phyloP scores from a whole-genome alignment of 164 flowering plant species.

The Paratinospora sagittata region DNA sequence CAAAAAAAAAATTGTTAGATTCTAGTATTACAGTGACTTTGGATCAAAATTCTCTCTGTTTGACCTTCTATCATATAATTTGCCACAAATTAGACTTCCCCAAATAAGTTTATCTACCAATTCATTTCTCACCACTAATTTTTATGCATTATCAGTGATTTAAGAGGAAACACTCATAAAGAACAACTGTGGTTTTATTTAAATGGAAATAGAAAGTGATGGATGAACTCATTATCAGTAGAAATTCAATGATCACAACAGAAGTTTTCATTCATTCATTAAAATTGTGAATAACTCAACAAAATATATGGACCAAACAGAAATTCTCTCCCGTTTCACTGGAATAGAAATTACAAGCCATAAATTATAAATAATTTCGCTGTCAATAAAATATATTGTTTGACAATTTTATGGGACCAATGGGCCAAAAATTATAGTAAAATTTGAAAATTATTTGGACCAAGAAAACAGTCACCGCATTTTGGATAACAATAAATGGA shows the following conservation, averaged over 20 bases:
- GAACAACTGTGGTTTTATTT: neutral
- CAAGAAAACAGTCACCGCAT: neutral
- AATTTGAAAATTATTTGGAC: neutral
- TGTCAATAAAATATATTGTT: neutral
- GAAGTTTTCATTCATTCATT: too few species aligned
- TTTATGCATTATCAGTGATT: too few species aligned
- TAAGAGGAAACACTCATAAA: neutral
- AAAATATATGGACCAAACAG: neutral
- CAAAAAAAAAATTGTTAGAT: too few species aligned
- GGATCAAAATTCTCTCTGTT: too few species aligned
- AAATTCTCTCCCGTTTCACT: neutral
- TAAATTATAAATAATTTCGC: too few species aligned
- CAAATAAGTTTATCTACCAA: too few species aligned
- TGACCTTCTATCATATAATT: too few species aligned
- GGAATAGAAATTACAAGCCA: too few species aligned
- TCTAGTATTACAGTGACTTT: too few species aligned
- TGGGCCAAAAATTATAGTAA: neutral
- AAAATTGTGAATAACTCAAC: too few species aligned
- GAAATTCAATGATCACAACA: neutral
- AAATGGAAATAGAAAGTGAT: neutral
- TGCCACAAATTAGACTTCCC: too few species aligned
- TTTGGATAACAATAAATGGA: neutral
- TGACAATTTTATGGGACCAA: neutral
- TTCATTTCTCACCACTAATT: too few species aligned
- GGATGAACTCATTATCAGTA: neutral